A percentile compares a stretch with the other conserved stretches of the same genome.
phyloP scores from a whole-genome alignment of 345 rosid species.

The Eucalyptus sp. region DNA sequence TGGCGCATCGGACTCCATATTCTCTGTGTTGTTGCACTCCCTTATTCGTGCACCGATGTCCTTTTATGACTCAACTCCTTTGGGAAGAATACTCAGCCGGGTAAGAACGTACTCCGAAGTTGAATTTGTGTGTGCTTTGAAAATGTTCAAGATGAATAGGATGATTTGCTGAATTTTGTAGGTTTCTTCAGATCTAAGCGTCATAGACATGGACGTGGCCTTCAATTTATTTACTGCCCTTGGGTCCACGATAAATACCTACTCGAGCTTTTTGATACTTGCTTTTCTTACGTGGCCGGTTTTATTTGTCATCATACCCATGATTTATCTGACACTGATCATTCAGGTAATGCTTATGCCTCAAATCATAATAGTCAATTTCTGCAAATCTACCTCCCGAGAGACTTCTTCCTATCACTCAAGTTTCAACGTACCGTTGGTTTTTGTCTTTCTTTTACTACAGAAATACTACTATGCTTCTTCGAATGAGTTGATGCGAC shows the following conservation, averaged over 20 bases:
- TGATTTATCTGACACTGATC: slow-evolving; percentile 21
- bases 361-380: not conserved
- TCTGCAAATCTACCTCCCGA: not conserved
- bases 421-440: not conserved
- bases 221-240: slow-evolving; percentile 5
- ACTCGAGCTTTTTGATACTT: slow-evolving; percentile 11
- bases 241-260: slow-evolving; percentile 24
- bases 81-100: slow-evolving; percentile 43
- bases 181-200: slow-evolving; percentile 51
- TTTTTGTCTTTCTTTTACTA: not conserved
- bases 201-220: slow-evolving; percentile 27
- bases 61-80: slow-evolving; percentile 38
- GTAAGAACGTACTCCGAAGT: slow-evolving; percentile 1
- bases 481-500: slow-evolving; percentile 46
- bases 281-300: slow-evolving; percentile 42
- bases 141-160: not conserved
- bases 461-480: slow-evolving; percentile 45
- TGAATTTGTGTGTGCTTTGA: not conserved
- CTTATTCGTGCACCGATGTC: slow-evolving; percentile 37
- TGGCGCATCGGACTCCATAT: slow-evolving; percentile 16
- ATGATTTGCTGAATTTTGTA: not conserved
- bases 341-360: slow-evolving; percentile 21
- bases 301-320: slow-evolving; percentile 31
- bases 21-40: slow-evolving; percentile 9
- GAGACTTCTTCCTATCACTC: not conserved